Evolutionary conservation across 148 eudicot species (phyloP), one percentile per base, ranked within the genome.

Genomic region (Camellia granthamiana): DNA sequence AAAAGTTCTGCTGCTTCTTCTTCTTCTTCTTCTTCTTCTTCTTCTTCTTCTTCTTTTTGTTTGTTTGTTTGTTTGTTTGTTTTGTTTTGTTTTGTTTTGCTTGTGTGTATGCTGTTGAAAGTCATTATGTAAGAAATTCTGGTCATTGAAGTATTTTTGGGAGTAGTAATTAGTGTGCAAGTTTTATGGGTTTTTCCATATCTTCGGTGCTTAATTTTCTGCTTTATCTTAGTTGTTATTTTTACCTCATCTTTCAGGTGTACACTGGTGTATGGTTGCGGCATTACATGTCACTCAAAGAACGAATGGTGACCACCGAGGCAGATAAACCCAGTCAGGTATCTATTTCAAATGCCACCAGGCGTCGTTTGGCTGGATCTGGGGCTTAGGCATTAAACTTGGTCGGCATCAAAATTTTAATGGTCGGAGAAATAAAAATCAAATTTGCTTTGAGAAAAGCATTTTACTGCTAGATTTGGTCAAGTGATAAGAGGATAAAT

Each of bases 291-390:
- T 92, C 99, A 15, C 83, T 87, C 5, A 84, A 84, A 68, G 97
- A 92, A 72, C 86, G 98, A 11, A 88, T 75, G 85, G 77, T 51
- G 67, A 13, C 88, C 67, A 68, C 44, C 7, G 84, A 67, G 46
- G 81, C 79, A 3, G 93, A 94, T 86, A 89, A 89, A 81, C 91
- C 93, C 6, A 92, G 97, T 11, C 89, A 96, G 84, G 83, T 96
- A 69, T 87, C 98, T 0, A 88, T 90, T 74, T 96, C 99, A 71
- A 96, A 96, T 84, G 99, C 99, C 73, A 90, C 97, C 46, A 91
- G 92, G 86, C 81, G 98, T 41, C 84, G 99, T 8, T 85, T 93
- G 64, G 86, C 98, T 78, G 99, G 99, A 23, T 85, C 88, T 30
- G 96, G 91, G 75, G 86, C 87, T 66, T 91, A 87, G 82, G 62